Base-by-base conservation (phyloP, 306 rosid species). In the Abrus pulchellus region DNA sequence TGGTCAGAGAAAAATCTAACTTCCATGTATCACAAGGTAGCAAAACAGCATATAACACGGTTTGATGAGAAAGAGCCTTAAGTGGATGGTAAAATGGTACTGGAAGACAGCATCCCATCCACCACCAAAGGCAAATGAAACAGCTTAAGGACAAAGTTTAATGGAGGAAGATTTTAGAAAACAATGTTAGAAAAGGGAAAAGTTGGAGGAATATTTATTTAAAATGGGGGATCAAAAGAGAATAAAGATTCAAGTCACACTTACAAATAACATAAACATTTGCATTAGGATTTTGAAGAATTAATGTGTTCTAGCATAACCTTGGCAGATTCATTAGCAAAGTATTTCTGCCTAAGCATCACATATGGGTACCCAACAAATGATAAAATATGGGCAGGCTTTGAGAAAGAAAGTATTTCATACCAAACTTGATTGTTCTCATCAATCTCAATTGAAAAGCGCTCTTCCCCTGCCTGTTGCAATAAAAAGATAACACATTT, bases 361-460 rank as follows among this genome's bases (percentile, higher is more conserved):
- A 95, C 92, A 82, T 93, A 95, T n/a, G 99, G 98, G 65, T 89
- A 93, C 14, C 96, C 94, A 13, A 93, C 34, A 79, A 95, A 88
- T 76, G 98, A 90, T 80, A 95, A 82, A 61, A 82, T 10, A 44
- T 93, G 83, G 38, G 98, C 96, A 79, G 98, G 99, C 84, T 95
- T 93, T 20, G 98, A 95, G 87, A 93, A 81, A 53, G 99, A 95
- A 59, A 93, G 86, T 74, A 95, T 86, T 86, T 93, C 99, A 74
- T 94, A 93, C 99, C 99, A 94, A 70, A 94, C 99, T 80, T 90
- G 95, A 77, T 89, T 90, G 69, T 93, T 89, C 87, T 84, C 91
- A 28, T 94, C 99, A 72, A 94, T 82, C 88, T 91, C 94, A 11
- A 94, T 66, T 41, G 97, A 89, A 87, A 94, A 94, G 4, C 97